Percentiles rank a stretch among this genome's conserved stretches.
Evolutionary conservation across 768 basidiomycete genomes (phyloP).

Genomic region (Postia placenta): DNA sequence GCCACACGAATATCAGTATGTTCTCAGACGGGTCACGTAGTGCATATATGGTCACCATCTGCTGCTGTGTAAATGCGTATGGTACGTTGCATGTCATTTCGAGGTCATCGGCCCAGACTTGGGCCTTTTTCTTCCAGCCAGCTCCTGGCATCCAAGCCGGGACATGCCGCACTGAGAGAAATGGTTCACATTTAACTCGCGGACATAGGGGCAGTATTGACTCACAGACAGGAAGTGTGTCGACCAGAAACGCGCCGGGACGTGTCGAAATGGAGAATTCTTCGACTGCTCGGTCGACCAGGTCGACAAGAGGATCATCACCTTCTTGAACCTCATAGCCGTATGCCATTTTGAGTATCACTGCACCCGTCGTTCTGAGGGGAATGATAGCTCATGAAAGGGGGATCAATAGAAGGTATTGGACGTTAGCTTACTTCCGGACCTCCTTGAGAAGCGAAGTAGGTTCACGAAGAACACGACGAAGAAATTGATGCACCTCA

Average conservation of each 20-base stretch:
- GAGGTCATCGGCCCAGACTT: constrained; percentile 18
- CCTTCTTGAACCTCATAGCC: constrained; percentile 20
- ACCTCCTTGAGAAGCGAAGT: constrained; percentile 31
- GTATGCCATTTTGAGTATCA: constrained; percentile 24
- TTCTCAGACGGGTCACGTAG: background rate
- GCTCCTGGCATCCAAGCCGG: constrained; percentile 39
- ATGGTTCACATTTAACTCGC: background rate
- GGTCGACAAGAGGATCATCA: constrained; percentile 14
- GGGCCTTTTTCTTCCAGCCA: constrained; percentile 28
- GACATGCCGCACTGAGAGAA: constrained; percentile 15
- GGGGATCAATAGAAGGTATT: background rate
- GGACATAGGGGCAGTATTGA: constrained; percentile 2
- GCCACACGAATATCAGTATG: background rate
- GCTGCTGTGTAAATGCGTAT: constrained; percentile 25
- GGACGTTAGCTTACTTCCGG: constrained; percentile 28
- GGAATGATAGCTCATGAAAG: background rate
- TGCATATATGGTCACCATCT: constrained; percentile 23
- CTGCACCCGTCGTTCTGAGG: constrained; percentile 20
- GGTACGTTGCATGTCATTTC: constrained; percentile 19
- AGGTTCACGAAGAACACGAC: constrained; percentile 35
- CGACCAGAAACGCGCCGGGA: constrained; percentile 31
- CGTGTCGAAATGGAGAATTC: constrained; percentile 14
- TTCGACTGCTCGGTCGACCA: constrained; percentile 17
- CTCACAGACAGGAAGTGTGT: constrained; percentile 26
- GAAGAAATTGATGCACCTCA: constrained; percentile 37